These are phyloP conservation scores for Ganoderma resinaceum DNA, from an alignment of 1,284 basidiomycete genomes.

Conservation along the genomic window DNA sequence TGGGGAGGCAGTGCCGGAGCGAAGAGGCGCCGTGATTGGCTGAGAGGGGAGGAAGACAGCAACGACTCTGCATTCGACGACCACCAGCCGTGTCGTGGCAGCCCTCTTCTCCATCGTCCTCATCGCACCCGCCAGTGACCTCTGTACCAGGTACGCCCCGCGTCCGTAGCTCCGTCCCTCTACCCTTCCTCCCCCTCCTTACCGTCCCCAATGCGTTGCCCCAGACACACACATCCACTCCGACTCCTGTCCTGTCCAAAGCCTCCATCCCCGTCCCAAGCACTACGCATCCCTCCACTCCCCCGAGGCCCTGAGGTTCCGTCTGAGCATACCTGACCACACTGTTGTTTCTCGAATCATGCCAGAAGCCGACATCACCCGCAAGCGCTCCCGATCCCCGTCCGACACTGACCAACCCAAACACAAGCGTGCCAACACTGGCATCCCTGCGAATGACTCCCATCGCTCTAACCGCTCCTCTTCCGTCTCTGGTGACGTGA, in stretches of 20 bases:
- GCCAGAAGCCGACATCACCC: constrained; percentile 81
- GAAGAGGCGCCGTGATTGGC: constrained; percentile 1
- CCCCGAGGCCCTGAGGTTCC: constrained; percentile 38
- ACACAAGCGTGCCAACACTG: constrained; percentile 85
- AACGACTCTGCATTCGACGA: constrained; percentile 58
- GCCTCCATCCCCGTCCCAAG: constrained; percentile 33
- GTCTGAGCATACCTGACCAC: constrained; percentile 36
- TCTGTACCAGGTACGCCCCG: constrained; percentile 37
- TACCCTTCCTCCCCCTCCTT: constrained; percentile 45
- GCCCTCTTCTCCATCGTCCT: constrained; percentile 20
- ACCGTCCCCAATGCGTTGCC: constrained; percentile 42
- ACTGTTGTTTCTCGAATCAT: constrained; percentile 63
- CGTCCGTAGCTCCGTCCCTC: constrained; percentile 36
- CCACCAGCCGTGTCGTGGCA: constrained; percentile 29
- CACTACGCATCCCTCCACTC: constrained; percentile 28
- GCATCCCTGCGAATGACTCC: constrained; percentile 52
- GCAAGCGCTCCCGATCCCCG: constrained; percentile 86
- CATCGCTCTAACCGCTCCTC: constrained; percentile 49
- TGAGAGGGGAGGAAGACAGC: constrained; percentile 7
- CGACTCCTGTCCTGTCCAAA: constrained; percentile 39
- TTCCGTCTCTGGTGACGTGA: constrained; percentile 59
- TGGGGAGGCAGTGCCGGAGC: neutral
- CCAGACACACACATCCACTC: constrained; percentile 38
- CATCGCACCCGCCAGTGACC: constrained; percentile 28
- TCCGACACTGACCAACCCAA: constrained; percentile 83